Evolutionary conservation across 495 filamentous ascomycete species (phyloP), one percentile per base, ranked within the genome.

Genomic region (Xylaria castorea): DNA sequence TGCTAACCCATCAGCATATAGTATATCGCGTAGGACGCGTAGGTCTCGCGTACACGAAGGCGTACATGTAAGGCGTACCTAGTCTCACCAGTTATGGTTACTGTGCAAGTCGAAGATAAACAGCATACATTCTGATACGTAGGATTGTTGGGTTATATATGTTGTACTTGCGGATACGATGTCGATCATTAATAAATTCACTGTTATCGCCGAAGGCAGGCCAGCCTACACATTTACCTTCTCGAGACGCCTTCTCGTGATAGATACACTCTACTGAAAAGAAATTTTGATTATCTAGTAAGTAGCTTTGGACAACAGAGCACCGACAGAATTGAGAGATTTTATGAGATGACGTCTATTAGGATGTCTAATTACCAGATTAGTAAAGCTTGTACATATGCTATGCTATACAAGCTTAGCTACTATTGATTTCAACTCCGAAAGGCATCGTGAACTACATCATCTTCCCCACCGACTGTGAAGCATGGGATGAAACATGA

Each of bases 381-480:
- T 38, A 1, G 34, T 61, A 61, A 38, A 61, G n/a, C 8, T 36
- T 61, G 34, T 38, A 60, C 11, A 27, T 60, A 38, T 34, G 32
- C 34, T 38, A 60, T 14, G 20, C 42, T 5, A 12, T 25, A 36
- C 5, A 44, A 44, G 38, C 11, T 63, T 62, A 3, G 34, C 20
- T n/a, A 34, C 9, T 20, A 3, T 62, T 25, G 16, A 38, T 8
- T 30, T 7, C 40, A 36, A 66, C 63, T 46, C 40, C 27, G n/a
- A 30, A 34, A 34, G 14, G 8, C 63, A 66, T 66, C 63, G 63
- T 50, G 58, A 61, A 34, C 18, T 16, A 38, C 42, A 66, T 30
- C 48, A 34, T 51, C 16, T 11, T 2, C 63, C 63, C 42, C 25
- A 4, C 63, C 6, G 9, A 34, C 6, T 16, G 30, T 22, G 27